Conservation (phyloP, 2,329 filamentous ascomycete genomes). For the Calonectria ilicicola region DNA sequence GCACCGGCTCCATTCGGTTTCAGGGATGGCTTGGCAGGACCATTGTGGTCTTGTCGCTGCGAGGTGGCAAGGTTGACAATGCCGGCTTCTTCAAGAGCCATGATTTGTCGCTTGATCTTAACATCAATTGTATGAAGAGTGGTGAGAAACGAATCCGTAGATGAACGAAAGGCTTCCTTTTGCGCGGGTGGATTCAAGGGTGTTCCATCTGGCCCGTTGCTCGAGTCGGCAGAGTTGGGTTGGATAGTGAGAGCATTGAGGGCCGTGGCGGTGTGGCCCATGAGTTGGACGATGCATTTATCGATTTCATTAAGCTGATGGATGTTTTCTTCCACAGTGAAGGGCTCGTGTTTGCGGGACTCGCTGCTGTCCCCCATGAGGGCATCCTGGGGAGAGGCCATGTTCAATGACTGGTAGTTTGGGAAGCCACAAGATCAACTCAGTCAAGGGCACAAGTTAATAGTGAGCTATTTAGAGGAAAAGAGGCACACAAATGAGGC, state of each 20-base stretch:
- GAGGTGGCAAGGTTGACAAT: slow-evolving; percentile 69
- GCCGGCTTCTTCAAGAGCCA: slow-evolving; percentile 83
- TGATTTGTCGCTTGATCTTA: slow-evolving; percentile 73
- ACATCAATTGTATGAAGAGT: slow-evolving; percentile 82
- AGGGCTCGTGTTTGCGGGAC: slow-evolving; percentile 58
- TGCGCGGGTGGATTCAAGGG: slow-evolving; percentile 61
- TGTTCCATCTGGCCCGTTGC: slow-evolving; percentile 34
- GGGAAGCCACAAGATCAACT: neutral
- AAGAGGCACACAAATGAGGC: neutral
- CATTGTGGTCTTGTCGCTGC: slow-evolving; percentile 47
- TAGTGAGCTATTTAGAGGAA: neutral
- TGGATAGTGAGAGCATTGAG: slow-evolving; percentile 59
- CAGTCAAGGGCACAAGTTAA: neutral
- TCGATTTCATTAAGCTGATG: slow-evolving; percentile 85
- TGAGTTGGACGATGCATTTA: slow-evolving; percentile 60
- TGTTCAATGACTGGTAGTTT: slow-evolving; percentile 24
- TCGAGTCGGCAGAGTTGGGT: slow-evolving; percentile 14
- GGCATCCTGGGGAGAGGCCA: slow-evolving; percentile 48
- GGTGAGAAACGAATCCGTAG: slow-evolving; percentile 76
- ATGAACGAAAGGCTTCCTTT: slow-evolving; percentile 67
- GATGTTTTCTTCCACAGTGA: slow-evolving; percentile 82
- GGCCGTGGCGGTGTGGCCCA: slow-evolving; percentile 59
- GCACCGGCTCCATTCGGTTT: slow-evolving; percentile 67
- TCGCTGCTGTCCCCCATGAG: slow-evolving; percentile 44
- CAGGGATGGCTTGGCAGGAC: slow-evolving; percentile 57